Percentiles rank a stretch among this genome's conserved stretches.
phyloP scores from a whole-genome alignment of 148 eudicot species.

The Arbutus unedo region DNA sequence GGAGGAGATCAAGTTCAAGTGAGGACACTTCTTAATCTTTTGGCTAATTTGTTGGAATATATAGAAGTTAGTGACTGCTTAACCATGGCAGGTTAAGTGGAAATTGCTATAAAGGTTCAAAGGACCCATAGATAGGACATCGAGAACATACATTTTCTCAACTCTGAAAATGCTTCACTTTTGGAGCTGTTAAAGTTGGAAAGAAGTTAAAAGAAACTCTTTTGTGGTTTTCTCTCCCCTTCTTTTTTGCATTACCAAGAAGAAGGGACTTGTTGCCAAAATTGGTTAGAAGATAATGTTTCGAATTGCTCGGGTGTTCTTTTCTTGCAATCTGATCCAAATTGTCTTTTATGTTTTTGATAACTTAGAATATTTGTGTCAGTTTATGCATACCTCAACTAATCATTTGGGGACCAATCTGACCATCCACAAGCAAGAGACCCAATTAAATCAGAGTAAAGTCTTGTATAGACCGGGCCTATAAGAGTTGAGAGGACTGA shows the following conservation, averaged over 20 bases:
- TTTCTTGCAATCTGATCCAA: neutral
- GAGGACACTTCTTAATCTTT: constrained; percentile 28
- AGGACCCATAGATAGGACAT: neutral
- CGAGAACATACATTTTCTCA: neutral
- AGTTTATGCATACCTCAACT: no score
- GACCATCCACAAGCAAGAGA: no score
- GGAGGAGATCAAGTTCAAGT: constrained; percentile 86
- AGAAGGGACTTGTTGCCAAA: neutral
- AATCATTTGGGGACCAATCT: no score
- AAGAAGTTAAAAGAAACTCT: neutral
- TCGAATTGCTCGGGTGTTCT: neutral
- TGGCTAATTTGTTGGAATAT: neutral
- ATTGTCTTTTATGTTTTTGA: no score
- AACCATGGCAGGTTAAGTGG: neutral
- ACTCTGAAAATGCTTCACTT: neutral
- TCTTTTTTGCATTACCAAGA: neutral
- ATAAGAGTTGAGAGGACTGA: no score
- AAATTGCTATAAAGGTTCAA: neutral
- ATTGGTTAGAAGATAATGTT: neutral
- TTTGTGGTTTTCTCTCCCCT: neutral
- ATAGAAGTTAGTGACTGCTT: constrained; percentile 8
- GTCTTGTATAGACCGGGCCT: no score
- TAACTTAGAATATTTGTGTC: no score
- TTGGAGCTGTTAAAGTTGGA: neutral
- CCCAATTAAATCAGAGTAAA: no score